A percentile compares a stretch with the other conserved stretches of the same genome.
Conservation (phyloP, 257 asterid species). For the Forsythia suspensa region DNA sequence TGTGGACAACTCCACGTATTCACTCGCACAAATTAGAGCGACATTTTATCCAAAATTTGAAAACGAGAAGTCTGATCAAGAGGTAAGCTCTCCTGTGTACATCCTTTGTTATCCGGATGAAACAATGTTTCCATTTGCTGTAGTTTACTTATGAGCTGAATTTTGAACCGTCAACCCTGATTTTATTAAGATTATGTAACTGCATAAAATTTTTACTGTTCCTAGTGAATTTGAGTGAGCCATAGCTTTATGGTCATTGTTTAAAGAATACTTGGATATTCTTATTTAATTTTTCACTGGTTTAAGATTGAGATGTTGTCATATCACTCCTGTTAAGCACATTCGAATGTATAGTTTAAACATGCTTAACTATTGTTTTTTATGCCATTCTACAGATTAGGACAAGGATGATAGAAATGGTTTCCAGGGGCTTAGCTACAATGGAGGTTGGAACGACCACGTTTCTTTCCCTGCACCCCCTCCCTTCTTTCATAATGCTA, state of each 20-base stretch:
- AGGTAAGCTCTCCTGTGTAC: slow-evolving; percentile 45
- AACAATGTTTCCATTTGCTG: slow-evolving; percentile 1
- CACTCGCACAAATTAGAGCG: slow-evolving; percentile 80
- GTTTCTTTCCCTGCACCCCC: slow-evolving; percentile 13
- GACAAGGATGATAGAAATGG: slow-evolving; percentile 89
- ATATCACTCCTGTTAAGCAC: not conserved
- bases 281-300: slow-evolving; percentile 6
- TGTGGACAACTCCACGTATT: slow-evolving; percentile 71
- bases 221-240: slow-evolving; percentile 11
- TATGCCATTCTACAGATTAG: slow-evolving; percentile 53
- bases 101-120: slow-evolving; percentile 6
- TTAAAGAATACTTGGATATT: not conserved
- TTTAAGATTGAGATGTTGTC: slow-evolving; percentile 1
- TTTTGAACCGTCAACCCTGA: not conserved
- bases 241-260: slow-evolving; percentile 2
- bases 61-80: slow-evolving; percentile 96
- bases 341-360: not conserved
- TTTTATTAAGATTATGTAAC: slow-evolving; percentile 11
- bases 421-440: slow-evolving; percentile 80
- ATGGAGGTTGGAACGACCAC: slow-evolving; percentile 63
- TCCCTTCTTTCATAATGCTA: slow-evolving; percentile 1
- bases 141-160: not conserved
- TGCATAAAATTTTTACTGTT: slow-evolving; percentile 8
- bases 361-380: slow-evolving; percentile 13
- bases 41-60: slow-evolving; percentile 98